Conservation (phyloP, 768 basidiomycete species). For the Mycena albidolilacea region DNA sequence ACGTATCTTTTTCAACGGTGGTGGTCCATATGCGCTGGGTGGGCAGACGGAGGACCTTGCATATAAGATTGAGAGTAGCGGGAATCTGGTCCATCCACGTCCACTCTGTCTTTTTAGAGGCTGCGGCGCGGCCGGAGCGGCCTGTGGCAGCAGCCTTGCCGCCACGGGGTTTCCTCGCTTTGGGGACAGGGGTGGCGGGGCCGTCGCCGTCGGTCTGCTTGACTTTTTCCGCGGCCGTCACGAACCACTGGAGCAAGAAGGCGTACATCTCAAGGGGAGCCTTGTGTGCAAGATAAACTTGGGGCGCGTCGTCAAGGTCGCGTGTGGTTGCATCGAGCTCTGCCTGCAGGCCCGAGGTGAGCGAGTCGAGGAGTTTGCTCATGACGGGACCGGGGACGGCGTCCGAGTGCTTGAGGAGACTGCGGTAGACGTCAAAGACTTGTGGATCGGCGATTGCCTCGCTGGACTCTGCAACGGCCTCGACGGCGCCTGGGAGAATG, state of each 20-base stretch:
- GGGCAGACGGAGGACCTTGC: constrained; percentile 75
- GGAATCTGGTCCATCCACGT: constrained; percentile 87
- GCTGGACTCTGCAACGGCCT: constrained; percentile 81
- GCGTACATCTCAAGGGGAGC: constrained; percentile 90
- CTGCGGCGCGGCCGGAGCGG: constrained; percentile 52
- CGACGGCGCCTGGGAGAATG: constrained; percentile 75
- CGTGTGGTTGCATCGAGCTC: constrained; percentile 81
- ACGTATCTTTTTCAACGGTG: constrained; percentile 86
- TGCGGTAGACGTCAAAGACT: constrained; percentile 87
- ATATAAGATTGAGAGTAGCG: constrained; percentile 75
- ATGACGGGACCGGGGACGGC: constrained; percentile 75
- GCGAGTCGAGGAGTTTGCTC: constrained; percentile 90
- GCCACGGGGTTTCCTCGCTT: constrained; percentile 71
- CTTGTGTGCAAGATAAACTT: constrained; percentile 75
- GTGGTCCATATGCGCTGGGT: constrained; percentile 93
- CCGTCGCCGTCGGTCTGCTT: constrained; percentile 67
- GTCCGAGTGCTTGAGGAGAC: constrained; percentile 83
- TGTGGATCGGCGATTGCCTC: constrained; percentile 77
- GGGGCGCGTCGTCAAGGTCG: constrained; percentile 81
- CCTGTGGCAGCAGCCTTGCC: constrained; percentile 63
- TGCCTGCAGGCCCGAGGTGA: constrained; percentile 80
- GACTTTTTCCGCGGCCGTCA: constrained; percentile 83
- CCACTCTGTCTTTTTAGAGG: constrained; percentile 69
- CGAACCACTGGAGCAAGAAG: constrained; percentile 95
- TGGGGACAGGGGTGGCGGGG: constrained; percentile 61